Evolutionary conservation across 2,329 filamentous ascomycete genomes (phyloP).

Genomic region (Colletotrichum karsti): DNA sequence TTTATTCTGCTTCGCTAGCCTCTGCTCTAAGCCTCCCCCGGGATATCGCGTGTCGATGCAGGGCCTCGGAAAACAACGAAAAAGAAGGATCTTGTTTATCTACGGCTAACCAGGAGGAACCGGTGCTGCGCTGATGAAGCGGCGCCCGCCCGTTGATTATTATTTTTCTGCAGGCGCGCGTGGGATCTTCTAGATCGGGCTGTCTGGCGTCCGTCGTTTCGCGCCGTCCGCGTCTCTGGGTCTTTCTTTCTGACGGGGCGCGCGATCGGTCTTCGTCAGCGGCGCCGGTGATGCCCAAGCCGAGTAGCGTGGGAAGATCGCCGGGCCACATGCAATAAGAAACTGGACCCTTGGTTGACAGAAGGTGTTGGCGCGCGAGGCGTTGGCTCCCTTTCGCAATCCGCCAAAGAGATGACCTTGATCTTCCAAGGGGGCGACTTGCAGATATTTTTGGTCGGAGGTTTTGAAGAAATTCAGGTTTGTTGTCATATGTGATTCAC

Average conservation of each 20-base stretch:
- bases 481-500: neutral
- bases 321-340: neutral
- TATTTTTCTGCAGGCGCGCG: neutral
- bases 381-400: slow-evolving; percentile 3
- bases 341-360: neutral
- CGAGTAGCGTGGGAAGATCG: slow-evolving; percentile 17
- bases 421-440: slow-evolving; percentile 1
- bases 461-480: neutral
- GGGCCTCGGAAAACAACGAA: neutral
- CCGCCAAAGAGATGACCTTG: neutral
- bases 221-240: slow-evolving; percentile 10
- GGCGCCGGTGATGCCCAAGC: slow-evolving; percentile 19
- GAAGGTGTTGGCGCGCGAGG: neutral
- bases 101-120: neutral
- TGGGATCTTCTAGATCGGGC: neutral
- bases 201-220: neutral
- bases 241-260: neutral
- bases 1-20: neutral
- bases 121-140: neutral
- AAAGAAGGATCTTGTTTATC: neutral
- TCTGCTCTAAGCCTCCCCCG: neutral
- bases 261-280: slow-evolving; percentile 6
- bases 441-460: neutral
- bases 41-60: neutral
- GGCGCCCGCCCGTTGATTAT: neutral